These are phyloP conservation scores for Drosera capensis DNA, from an alignment of 148 eudicot genomes.

Conservation along the genomic window DNA sequence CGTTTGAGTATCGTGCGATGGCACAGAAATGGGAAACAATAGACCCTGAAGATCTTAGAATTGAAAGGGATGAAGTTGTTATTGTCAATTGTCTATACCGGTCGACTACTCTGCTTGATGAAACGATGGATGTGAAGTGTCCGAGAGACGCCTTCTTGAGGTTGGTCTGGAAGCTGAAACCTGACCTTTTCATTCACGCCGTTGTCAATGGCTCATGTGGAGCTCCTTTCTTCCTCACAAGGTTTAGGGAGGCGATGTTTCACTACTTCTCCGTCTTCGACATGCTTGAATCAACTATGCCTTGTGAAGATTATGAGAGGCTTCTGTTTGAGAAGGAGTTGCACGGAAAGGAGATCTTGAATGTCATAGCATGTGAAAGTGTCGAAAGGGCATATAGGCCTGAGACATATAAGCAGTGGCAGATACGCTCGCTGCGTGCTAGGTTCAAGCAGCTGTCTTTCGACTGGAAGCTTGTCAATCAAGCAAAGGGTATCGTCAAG, in stretches of 20 bases:
- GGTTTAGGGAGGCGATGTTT: slow-evolving; percentile 37
- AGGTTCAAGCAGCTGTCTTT: slow-evolving; percentile 26
- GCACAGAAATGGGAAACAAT: slow-evolving; percentile 27
- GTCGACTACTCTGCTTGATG: slow-evolving; percentile 26
- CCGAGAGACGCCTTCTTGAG: slow-evolving; percentile 37
- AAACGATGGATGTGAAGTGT: slow-evolving; percentile 24
- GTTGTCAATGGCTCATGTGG: slow-evolving; percentile 31
- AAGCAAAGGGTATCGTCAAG: slow-evolving; percentile 23
- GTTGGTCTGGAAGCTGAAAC: slow-evolving; percentile 28
- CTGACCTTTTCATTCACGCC: slow-evolving; percentile 32
- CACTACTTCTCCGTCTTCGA: slow-evolving; percentile 27
- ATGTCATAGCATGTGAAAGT: slow-evolving; percentile 46
- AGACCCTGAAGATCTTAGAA: slow-evolving; percentile 18
- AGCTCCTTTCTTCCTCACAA: slow-evolving; percentile 46
- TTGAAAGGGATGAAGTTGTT: slow-evolving; percentile 22
- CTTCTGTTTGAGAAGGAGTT: slow-evolving; percentile 24
- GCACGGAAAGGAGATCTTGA: slow-evolving; percentile 24
- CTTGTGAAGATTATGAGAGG: slow-evolving; percentile 25
- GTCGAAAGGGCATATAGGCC: slow-evolving; percentile 35
- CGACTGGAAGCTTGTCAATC: slow-evolving; percentile 18
- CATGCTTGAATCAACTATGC: slow-evolving; percentile 25
- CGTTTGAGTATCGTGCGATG: slow-evolving; percentile 25
- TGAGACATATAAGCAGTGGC: slow-evolving; percentile 49
- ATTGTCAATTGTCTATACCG: slow-evolving; percentile 29
- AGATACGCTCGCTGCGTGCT: slow-evolving; percentile 25